Conservation (phyloP, 441 rosid genomes). For the Hura crepitans region DNA sequence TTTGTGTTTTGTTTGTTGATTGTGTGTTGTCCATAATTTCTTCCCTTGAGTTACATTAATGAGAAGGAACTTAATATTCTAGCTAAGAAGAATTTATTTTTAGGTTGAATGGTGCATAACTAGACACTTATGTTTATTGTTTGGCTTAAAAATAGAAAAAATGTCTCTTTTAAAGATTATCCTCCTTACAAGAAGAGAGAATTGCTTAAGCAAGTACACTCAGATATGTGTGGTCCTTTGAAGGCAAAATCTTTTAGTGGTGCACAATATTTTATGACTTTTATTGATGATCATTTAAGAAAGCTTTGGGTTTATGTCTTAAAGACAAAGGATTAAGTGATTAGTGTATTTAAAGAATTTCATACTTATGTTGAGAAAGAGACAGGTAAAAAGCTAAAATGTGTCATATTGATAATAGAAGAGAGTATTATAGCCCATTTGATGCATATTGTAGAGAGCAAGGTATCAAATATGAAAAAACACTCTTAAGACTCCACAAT, state of each 20-base stretch:
- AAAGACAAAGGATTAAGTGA: background rate
- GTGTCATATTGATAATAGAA: background rate
- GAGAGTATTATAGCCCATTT: background rate
- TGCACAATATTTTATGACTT: background rate
- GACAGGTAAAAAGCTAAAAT: background rate
- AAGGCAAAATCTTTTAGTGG: background rate
- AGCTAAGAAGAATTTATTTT: background rate
- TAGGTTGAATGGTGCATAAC: background rate
- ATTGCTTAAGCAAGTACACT: background rate
- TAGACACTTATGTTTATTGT: background rate
- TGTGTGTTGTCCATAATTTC: background rate
- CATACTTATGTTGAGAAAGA: background rate
- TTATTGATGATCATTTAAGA: background rate
- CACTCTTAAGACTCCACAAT: too few species aligned
- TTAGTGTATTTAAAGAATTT: background rate
- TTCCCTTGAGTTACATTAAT: background rate
- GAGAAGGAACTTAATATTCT: background rate
- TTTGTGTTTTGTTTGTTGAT: too few species aligned
- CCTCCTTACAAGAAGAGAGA: background rate
- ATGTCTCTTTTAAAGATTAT: background rate
- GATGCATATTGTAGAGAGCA: background rate
- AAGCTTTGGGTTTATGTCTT: background rate
- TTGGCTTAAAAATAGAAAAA: background rate
- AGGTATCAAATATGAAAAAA: too few species aligned
- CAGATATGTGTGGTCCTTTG: background rate